Base-by-base conservation (phyloP, 257 asterid species). In the Jasminum sambac region DNA sequence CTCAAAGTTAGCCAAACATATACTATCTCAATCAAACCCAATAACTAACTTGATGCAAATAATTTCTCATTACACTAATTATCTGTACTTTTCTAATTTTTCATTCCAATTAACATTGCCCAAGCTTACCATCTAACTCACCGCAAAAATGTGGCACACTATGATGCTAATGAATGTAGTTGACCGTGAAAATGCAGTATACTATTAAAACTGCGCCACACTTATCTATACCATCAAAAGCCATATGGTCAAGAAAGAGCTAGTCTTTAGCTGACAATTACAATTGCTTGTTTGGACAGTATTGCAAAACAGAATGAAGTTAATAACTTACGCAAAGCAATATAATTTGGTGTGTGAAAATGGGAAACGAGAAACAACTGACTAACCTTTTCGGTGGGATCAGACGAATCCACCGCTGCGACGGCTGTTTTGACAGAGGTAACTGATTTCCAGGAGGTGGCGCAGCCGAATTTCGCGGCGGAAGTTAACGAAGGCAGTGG, bases 381-480 rank as follows among this genome's bases (percentile, higher is more conserved):
- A 17, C 69, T 11, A 5, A 90, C 97, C 97, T 84, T 87, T 70
- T 67, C 83, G 17, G 82, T 68, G 74, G 88, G 89, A 69, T 71
- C 84, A 38, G 96, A 85, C 63, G 96, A 87, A 71, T 85, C 95
- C 40, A 87, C 89, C 24, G 98, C 91, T 12, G 96, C 88, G 13
- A 84, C 96, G 6, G 90, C 81, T 14, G 84, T 87, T 73, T 61
- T 87, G 0, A 88, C 73, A 0, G 84, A 50, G 50, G 76, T 73
- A 37, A 70, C 80, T 41, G 77, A 68, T 73, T 82, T 82, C 84
- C 76, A 73, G 77, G 73, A 50, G 73, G 59, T 61, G 71, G 50
- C 42, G 38, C 46, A 50, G 67, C 43, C 43, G 68, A 79, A 79
- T 66, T 74, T 86, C 7, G 78, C 70, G 9, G 90, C 8, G 62